These are phyloP conservation scores for Ambrosia hybrid DNA, from an alignment of 140 eudicot species.

Conservation along the genomic window DNA sequence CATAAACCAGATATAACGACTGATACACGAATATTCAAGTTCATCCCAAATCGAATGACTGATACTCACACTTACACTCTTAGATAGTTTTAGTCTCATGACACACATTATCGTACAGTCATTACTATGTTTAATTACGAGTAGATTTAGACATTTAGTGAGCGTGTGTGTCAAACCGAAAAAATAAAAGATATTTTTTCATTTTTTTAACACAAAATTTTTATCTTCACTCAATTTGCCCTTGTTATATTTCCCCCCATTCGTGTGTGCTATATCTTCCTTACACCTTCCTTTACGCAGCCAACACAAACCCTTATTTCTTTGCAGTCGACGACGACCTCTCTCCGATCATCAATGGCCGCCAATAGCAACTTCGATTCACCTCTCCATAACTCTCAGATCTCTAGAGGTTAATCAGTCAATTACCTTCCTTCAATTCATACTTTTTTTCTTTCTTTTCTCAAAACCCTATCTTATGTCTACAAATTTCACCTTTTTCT, in stretches of 20 bases:
- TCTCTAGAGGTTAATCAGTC: constrained; percentile 42
- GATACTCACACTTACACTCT: too few relatives aligned
- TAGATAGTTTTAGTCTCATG: too few relatives aligned
- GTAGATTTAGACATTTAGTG: neutral
- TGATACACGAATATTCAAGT: too few relatives aligned
- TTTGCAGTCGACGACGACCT: constrained; percentile 30
- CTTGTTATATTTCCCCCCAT: constrained; percentile 39
- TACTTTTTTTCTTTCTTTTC: constrained; percentile 1
- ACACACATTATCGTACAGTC: too few relatives aligned
- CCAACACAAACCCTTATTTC: constrained; percentile 32
- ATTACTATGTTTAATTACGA: too few relatives aligned
- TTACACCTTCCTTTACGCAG: constrained; percentile 33
- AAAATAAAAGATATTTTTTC: neutral
- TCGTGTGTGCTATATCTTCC: constrained; percentile 33
- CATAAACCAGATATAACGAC: too few relatives aligned
- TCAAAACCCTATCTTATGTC: constrained; percentile 30
- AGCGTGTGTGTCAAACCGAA: neutral
- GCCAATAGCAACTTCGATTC: constrained; percentile 38
- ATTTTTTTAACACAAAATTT: neutral
- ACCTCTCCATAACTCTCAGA: constrained; percentile 42
- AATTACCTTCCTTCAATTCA: constrained; percentile 20
- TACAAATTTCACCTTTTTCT: constrained; percentile 3
- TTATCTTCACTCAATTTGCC: constrained; percentile 22
- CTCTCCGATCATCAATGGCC: constrained; percentile 49
- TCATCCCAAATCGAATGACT: too few relatives aligned